Conservation (phyloP, 75 land plant species). For the Ceratopteris richardii region DNA sequence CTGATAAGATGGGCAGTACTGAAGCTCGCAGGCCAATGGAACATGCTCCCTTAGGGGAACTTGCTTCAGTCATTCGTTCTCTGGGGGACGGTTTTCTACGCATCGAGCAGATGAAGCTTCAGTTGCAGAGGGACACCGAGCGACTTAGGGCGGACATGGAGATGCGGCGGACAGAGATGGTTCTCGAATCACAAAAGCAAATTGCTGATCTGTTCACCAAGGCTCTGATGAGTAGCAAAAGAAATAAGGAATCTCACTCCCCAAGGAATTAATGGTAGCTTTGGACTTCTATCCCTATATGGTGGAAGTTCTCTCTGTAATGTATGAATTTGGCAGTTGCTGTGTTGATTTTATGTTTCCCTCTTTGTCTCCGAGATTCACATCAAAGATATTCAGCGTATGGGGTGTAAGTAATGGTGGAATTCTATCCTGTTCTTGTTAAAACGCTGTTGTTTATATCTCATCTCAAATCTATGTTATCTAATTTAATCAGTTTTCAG, state of each 20-base stretch:
- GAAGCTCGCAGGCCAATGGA: background rate
- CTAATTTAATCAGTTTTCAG: too few relatives aligned
- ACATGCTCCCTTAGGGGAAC: conserved; percentile 14
- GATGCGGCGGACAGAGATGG: conserved; percentile 39
- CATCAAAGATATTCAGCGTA: too few relatives aligned
- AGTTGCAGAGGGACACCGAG: conserved; percentile 49
- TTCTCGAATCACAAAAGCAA: conserved; percentile 32
- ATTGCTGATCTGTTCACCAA: conserved; percentile 28
- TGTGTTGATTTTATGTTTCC: too few relatives aligned
- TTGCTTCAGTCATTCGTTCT: conserved; percentile 34
- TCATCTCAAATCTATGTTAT: too few relatives aligned
- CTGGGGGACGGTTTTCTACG: conserved; percentile 40
- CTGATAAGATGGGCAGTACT: too few relatives aligned
- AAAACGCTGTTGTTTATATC: too few relatives aligned
- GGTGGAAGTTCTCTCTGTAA: too few relatives aligned
- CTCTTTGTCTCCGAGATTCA: too few relatives aligned
- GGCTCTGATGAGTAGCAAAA: conserved; percentile 19
- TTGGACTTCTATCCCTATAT: too few relatives aligned
- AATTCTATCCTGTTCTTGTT: too few relatives aligned
- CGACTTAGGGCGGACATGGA: conserved; percentile 49
- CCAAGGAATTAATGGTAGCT: conserved; percentile 5
- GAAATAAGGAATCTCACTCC: conserved; percentile 20
- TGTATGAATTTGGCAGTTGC: too few relatives aligned
- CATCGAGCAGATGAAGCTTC: conserved; percentile 48
- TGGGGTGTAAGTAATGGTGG: too few relatives aligned